Conservation (phyloP, 2,329 filamentous ascomycete species). For the Stachybotrys chlorohalonatus region DNA sequence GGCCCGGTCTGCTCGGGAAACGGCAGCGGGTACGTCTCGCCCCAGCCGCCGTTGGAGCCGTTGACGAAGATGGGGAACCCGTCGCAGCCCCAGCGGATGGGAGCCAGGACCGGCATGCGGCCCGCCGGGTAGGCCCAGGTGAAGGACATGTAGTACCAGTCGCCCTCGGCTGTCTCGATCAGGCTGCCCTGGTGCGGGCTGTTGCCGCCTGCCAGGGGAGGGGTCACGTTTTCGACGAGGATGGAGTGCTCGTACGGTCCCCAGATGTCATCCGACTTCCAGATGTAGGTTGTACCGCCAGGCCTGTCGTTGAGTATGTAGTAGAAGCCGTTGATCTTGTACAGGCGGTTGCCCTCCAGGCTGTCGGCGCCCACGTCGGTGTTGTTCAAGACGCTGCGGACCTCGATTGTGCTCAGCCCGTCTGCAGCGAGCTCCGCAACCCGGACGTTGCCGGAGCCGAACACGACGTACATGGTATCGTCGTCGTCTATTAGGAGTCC, state of each 20-base stretch:
- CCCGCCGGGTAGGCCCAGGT: conserved; percentile 46
- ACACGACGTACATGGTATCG: conserved; percentile 49
- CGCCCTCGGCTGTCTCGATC: conserved; percentile 38
- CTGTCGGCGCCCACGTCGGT: conserved; percentile 11
- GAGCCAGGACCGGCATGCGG: conserved; percentile 47
- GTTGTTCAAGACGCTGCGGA: conserved; percentile 31
- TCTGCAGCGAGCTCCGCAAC: conserved; percentile 43
- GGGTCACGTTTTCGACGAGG: conserved; percentile 31
- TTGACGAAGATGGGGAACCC: conserved; percentile 39
- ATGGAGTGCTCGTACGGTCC: conserved; percentile 41
- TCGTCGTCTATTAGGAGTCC: conserved; percentile 50
- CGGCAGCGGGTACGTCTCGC: conserved; percentile 30
- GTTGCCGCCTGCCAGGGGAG: conserved; percentile 35
- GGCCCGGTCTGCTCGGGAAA: conserved; percentile 7
- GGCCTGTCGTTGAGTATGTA: conserved; percentile 44
- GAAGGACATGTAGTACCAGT: conserved; percentile 54
- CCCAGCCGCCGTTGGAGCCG: conserved; percentile 36
- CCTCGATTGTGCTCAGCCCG: conserved; percentile 33
- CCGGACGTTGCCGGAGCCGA: conserved; percentile 37
- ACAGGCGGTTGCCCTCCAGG: conserved; percentile 46
- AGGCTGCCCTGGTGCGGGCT: conserved; percentile 47
- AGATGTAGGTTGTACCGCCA: conserved; percentile 35
- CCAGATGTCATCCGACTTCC: conserved; percentile 38
- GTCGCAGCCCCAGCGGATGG: conserved; percentile 40
- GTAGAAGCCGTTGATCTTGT: conserved; percentile 46